Base-by-base conservation (phyloP, 2,329 filamentous ascomycete genomes). In the Penicillium glabrum region DNA sequence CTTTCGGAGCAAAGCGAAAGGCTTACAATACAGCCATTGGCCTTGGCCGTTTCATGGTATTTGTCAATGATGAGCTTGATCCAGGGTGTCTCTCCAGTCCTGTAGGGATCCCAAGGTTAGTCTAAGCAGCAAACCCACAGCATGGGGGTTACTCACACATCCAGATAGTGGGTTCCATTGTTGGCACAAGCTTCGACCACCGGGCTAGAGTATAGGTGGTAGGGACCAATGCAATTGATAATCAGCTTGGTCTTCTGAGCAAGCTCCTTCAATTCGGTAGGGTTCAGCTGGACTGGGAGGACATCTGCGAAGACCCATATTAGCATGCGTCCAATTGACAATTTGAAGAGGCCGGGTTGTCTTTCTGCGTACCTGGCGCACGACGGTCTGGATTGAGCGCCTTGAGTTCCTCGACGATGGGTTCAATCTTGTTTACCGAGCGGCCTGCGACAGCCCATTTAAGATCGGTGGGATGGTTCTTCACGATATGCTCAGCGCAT, bases 381-480 rank as follows among this genome's bases (percentile, higher is more conserved):
- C 78, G 69, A 52, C 93, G 87, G 72, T 96, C 87, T 2, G 86
- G 80, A 69, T 89, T 89, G 57, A 89, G 67, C 55, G 77, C 71
- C 66, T 86, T 86, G 70, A 93, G 82, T 53, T 90, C 85, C 51
- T 86, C 79, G 8, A 86, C 85, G 11, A 97, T 75, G 41, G 77
- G 76, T 63, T 89, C 83, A 5, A 98, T 82, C 73, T 96, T 96
- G 48, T 81, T 78, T 48, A 82, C 78, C n/a, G 90, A 93, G 26
- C 93, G 89, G 29, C 93, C 93, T 46, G 91, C 90, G 54, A 97
- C 80, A 14, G 91, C 93, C 93, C 93, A 97, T 78, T 86, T 91
- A 60, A 96, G 74, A 70, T 91, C 84, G 19, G 89, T 90, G 0
- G 92, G 89, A 1, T 91, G 79, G 62, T 84, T 77, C 14, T 81